Evolutionary conservation across 805 yeast species (phyloP), one percentile per base, ranked within the genome.

Genomic region (Metschnikowia colocasiae): DNA sequence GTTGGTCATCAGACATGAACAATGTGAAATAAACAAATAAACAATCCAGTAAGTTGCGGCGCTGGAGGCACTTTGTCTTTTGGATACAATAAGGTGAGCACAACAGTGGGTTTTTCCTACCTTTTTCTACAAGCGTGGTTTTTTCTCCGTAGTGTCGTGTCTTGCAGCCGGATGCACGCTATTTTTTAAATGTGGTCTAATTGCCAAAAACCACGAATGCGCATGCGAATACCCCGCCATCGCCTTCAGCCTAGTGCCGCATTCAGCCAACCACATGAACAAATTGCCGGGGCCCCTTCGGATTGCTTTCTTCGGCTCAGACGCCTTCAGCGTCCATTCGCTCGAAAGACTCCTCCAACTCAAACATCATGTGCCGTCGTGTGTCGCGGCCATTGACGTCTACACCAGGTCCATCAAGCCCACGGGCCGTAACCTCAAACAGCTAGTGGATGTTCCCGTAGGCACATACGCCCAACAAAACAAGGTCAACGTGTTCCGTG

Each of bases 271-370:
- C n/a, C n/a, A n/a, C n/a, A 36, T 36, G 40, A 13, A n/a, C 5
- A 20, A 9, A 22, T 15, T n/a, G 15, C 27, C 13, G 8, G 3
- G 7, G 1, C 23, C 13, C 16, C 53, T 49, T 20, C 49, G 53
- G 31, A 62, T 87, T 8, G 87, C 89, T 1, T 86, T 80, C 59
- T 88, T 88, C 62, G 96, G 96, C 0, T 79, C 90, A 1, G 96
- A 88, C 59, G 63, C 62, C 19, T 88, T 87, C 63, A 82, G 90
- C 55, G 75, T 81, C 23, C 68, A 63, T 7, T 77, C 86, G 3
- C 68, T 87, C 15, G 57, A 63, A 7, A 68, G 66, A 26, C 55
- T 67, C 13, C 54, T 76, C 6, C 54, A 71, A 3, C 58, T 58
- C 27, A 49, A 27, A 27, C 33, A 29, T 7, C 9, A 31, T 40